Evolutionary conservation across 2,329 filamentous ascomycete genomes (phyloP).

Genomic region (Chaetomiaceae sp.): DNA sequence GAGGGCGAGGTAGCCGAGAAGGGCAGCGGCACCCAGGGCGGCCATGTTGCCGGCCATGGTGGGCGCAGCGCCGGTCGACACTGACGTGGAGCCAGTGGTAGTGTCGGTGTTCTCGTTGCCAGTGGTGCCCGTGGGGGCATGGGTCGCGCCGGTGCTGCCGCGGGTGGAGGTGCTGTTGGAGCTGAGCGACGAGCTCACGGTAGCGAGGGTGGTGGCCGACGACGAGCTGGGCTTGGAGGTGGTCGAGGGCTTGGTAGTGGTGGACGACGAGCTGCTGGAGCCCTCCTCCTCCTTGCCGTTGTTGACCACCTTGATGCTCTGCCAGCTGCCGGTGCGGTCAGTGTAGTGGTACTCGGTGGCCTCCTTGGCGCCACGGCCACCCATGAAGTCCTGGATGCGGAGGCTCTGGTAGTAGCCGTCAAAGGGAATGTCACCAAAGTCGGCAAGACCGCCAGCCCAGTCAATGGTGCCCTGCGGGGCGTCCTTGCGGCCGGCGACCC

Average conservation of each 20-base stretch:
- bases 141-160: too few species aligned
- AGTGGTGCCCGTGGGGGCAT: slow-evolving; percentile 11
- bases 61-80: slow-evolving; percentile 25
- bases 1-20: slow-evolving; percentile 28
- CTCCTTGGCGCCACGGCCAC: slow-evolving; percentile 43
- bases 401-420: slow-evolving; percentile 54
- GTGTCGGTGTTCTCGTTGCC: slow-evolving; percentile 7
- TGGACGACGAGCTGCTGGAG: slow-evolving; percentile 17
- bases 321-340: slow-evolving; percentile 46
- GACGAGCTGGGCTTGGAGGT: slow-evolving; percentile 27
- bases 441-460: slow-evolving; percentile 61
- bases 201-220: slow-evolving; percentile 24
- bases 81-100: slow-evolving; percentile 10
- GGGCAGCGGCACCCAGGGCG: slow-evolving; percentile 25
- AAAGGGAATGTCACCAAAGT: slow-evolving; percentile 51
- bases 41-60: slow-evolving; percentile 24
- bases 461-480: slow-evolving; percentile 54
- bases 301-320: slow-evolving; percentile 49
- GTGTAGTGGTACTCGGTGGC: slow-evolving; percentile 51
- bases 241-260: slow-evolving; percentile 5
- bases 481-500: slow-evolving; percentile 47
- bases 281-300: slow-evolving; percentile 30
- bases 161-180: slow-evolving; percentile 13
- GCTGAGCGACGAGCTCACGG: slow-evolving; percentile 19
- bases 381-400: slow-evolving; percentile 52